Evolutionary conservation across 2,329 filamentous ascomycete species (phyloP).

Genomic region (Penicillium hordei): DNA sequence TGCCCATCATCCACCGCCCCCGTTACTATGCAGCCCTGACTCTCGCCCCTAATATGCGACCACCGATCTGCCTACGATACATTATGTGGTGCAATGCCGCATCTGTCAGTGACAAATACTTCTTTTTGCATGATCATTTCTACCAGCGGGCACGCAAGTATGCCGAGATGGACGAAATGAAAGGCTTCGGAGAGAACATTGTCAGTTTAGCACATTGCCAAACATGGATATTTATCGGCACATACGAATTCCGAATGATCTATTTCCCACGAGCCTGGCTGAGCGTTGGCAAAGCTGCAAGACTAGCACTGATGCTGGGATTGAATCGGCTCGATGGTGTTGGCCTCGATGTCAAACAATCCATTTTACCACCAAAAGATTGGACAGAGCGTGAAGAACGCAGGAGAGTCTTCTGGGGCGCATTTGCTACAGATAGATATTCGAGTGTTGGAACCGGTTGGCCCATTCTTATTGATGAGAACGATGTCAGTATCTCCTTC

Average conservation of each 20-base stretch:
- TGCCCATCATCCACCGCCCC: slow-evolving; percentile 86
- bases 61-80: slow-evolving; percentile 85
- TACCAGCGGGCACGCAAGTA: slow-evolving; percentile 90
- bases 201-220: slow-evolving; percentile 85
- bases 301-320: slow-evolving; percentile 87
- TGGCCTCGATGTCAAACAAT: slow-evolving; percentile 89
- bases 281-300: slow-evolving; percentile 77
- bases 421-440: slow-evolving; percentile 86
- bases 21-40: slow-evolving; percentile 88
- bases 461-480: slow-evolving; percentile 92
- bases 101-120: slow-evolving; percentile 77
- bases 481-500: slow-evolving; percentile 59
- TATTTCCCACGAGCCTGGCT: slow-evolving; percentile 96
- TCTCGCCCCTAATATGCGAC: slow-evolving; percentile 79
- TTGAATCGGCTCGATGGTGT: slow-evolving; percentile 80
- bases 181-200: slow-evolving; percentile 84
- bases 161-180: slow-evolving; percentile 83
- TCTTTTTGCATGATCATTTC: slow-evolving; percentile 77
- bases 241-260: slow-evolving; percentile 97
- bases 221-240: slow-evolving; percentile 73
- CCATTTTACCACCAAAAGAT: slow-evolving; percentile 78
- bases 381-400: slow-evolving; percentile 94
- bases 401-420: slow-evolving; percentile 91
- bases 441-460: slow-evolving; percentile 95
- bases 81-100: slow-evolving; percentile 96